Evolutionary conservation across 495 filamentous ascomycete genomes (phyloP), one percentile per base, ranked within the genome.

Genomic region (Cercophora samala): DNA sequence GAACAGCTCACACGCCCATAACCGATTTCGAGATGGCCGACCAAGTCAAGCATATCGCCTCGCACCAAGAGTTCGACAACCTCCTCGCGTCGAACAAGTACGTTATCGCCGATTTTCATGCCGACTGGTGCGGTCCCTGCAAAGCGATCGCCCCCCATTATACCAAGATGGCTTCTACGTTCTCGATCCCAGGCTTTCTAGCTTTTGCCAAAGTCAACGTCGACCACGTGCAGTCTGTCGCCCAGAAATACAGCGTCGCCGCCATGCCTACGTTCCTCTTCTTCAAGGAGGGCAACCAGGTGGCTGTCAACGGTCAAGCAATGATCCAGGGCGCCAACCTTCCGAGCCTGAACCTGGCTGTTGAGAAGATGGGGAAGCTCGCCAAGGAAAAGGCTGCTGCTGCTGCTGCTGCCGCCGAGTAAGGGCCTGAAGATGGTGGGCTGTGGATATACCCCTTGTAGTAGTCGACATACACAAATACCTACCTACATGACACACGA

Each of bases 231-330:
- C 83, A 90, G 74, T 77, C 79, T 5, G 91, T 93, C n/a, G 87
- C 90, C 1, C 51, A 58, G 11, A 29, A 75, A 53, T 84, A 85
- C 72, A 73, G 76, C 55, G 74, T 89, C 54, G 68, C 75, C 60
- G 89, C 88, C 60, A 89, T 92, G 86, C 93, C 93, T 2, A 95
- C 93, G 54, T 96, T 97, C 80, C 82, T 96, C 67, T 88, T 96
- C 74, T 93, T 97, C 83, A 90, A 95, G 78, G 85, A 90, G 62
- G 86, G 88, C 65, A 82, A 85, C 62, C 85, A 88, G 69, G 86
- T 89, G 66, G 84, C 93, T 55, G 84, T 83, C 66, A 91, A 91
- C 72, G 92, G 90, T 61, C 58, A 63, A 21, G 58, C 54, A 29
- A 75, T 70, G 68, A 71, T 76, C 51, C 71, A 72, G 60, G 75